Evolutionary conservation across 495 filamentous ascomycete species (phyloP), one percentile per base, ranked within the genome.

Genomic region (Penicillium canariense): DNA sequence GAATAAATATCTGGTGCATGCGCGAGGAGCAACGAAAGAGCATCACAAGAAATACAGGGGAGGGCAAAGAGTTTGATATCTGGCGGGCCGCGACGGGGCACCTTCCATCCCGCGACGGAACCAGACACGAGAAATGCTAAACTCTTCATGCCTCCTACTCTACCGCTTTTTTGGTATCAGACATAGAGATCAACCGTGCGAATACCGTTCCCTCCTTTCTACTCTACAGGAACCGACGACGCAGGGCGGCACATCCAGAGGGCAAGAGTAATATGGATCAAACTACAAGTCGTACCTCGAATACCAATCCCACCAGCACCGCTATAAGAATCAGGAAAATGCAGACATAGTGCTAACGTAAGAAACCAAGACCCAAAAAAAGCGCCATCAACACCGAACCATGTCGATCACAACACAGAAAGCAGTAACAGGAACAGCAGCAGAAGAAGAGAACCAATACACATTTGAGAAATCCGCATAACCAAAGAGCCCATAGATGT

Each of bases 371-470:
- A 48, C 10, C 43, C 38, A 25, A 48, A 63, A 26, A 35, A 36
- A 52, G 46, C 59, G 51, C 65, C 61, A 25, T 47, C 47, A 62
- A 65, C 62, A 47, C 61, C 65, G 27, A 63, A 59, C 65, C 54
- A 65, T 62, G 56, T 48, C 20, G 38, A 47, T 62, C 35, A 52
- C 40, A 32, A 36, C 32, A 52, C 18, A 50, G 17, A 31, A 8
- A 31, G n/a, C n/a, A n/a, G 42, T 20, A 40, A 25, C 23, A 40
- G 12, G n/a, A 31, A n/a, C n/a, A n/a, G 42, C 26, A 40, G 28
- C 23, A 40, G 12, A 50, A 48, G 18, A 27, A 26, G 32, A 8
- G 23, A 48, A 25, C 12, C 3, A 26, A 50, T 32, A 18, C 17
- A 14, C n/a, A n/a, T n/a, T n/a, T n/a, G 14, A 27, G 7, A 28